Evolutionary conservation across 179 eudicot genomes (phyloP).

Genomic region (Silene coronaria): DNA sequence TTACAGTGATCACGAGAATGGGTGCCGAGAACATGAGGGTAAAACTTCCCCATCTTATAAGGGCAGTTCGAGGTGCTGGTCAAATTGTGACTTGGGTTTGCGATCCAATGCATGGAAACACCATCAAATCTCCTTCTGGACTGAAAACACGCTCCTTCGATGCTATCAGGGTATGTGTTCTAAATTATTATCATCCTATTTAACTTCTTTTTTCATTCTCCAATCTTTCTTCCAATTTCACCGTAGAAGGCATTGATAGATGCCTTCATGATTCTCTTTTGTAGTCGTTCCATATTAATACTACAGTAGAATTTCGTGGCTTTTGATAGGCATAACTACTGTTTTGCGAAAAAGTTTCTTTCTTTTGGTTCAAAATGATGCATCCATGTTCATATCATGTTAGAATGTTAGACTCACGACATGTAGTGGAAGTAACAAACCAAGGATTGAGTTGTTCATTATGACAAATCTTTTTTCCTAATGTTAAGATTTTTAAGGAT

Average conservation of each 20-base stretch:
- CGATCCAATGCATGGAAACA: slow-evolving; percentile 42
- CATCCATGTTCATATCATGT: neutral
- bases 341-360: neutral
- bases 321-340: neutral
- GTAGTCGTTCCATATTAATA: neutral
- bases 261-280: neutral
- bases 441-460: neutral
- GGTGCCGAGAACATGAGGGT: slow-evolving; percentile 43
- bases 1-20: slow-evolving; percentile 37
- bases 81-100: slow-evolving; percentile 40
- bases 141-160: slow-evolving; percentile 38
- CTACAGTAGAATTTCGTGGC: neutral
- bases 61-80: slow-evolving; percentile 38
- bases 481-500: neutral
- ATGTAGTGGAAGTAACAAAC: neutral
- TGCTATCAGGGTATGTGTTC: slow-evolving; percentile 31
- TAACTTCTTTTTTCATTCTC: neutral
- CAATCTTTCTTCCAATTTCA: neutral
- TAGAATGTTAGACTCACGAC: neutral
- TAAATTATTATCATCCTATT: neutral
- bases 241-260: neutral
- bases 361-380: neutral
- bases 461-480: too few species aligned
- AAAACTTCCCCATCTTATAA: slow-evolving; percentile 37
- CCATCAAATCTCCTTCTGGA: slow-evolving; percentile 41